Evolutionary conservation across 805 yeast species (phyloP), one percentile per base, ranked within the genome.

Genomic region (Tetrapisispora nanseiensis): DNA sequence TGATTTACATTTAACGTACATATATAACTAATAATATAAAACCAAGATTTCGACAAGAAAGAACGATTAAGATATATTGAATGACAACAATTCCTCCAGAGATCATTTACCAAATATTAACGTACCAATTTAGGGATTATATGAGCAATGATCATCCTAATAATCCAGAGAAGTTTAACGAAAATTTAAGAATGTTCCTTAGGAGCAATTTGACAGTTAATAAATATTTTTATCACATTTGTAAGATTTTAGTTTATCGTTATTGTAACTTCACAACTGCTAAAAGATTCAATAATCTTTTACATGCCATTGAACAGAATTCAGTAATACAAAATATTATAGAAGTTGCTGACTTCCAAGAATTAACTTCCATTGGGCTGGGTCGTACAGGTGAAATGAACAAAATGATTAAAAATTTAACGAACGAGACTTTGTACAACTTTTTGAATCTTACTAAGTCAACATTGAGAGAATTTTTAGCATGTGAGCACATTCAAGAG

Each of bases 361-460:
- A 84, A 51, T 82, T 87, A 61, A 86, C 96, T 1, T 80, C 90
- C 0, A 79, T 89, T 38, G 96, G 96, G 0, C 69, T 87, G 37
- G 96, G 96, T 2, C 70, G 96, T 49, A 83, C 96, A 0, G 86
- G 84, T 10, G 74, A 81, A 51, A 87, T 87, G 95, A 89, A 84
- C 63, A 80, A 76, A 61, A 94, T 84, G 62, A 87, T 87, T 51
- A 94, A 87, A 62, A 84, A 85, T 84, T 86, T 87, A 32, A 87
- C 95, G 0, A 70, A 80, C 32, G 65, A 67, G 22, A 87, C 95
- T 2, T 77, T 87, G 20, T 61, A 74, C 36, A 68, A 75, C 19
- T 84, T 86, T 44, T 67, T 87, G 23, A 55, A 62, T 39, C 60
- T 75, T 44, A 79, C 84, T 1, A 47, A 65, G 33, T 82, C 86